These are phyloP conservation scores for Panus rudis DNA, from an alignment of 768 basidiomycete genomes.

Conservation along the genomic window DNA sequence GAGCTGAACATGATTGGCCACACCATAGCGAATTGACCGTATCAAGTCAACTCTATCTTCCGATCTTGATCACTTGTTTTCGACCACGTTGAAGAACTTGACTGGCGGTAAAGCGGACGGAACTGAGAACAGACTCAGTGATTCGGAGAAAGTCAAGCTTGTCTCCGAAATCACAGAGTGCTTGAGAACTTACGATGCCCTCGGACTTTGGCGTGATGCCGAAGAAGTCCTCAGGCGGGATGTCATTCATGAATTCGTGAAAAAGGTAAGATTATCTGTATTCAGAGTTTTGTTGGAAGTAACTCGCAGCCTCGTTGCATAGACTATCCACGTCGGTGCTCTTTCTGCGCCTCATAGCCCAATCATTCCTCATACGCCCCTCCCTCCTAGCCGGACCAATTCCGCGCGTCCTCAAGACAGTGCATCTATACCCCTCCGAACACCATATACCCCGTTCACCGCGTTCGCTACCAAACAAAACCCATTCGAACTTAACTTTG, in stretches of 20 bases:
- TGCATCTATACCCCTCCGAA: slow-evolving; percentile 45
- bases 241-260: slow-evolving; percentile 68
- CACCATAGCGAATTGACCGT: slow-evolving; percentile 65
- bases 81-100: slow-evolving; percentile 47
- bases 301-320: neutral
- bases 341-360: slow-evolving; percentile 67
- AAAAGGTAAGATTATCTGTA: slow-evolving; percentile 61
- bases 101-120: slow-evolving; percentile 34
- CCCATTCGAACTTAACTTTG: slow-evolving; percentile 28
- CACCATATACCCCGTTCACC: slow-evolving; percentile 48
- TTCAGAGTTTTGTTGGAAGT: neutral
- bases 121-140: slow-evolving; percentile 40
- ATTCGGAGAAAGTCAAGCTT: slow-evolving; percentile 58
- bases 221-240: slow-evolving; percentile 77
- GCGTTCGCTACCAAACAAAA: slow-evolving; percentile 37
- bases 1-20: slow-evolving; percentile 8
- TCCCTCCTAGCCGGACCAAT: slow-evolving; percentile 28
- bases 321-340: slow-evolving; percentile 74
- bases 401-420: slow-evolving; percentile 21
- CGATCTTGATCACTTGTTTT: slow-evolving; percentile 81
- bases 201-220: slow-evolving; percentile 81
- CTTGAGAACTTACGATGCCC: slow-evolving; percentile 67
- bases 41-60: slow-evolving; percentile 80
- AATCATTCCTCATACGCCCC: slow-evolving; percentile 70
- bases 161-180: slow-evolving; percentile 70